phyloP scores from a whole-genome alignment of 2,329 filamentous ascomycete species.

The Emydomyces testavorans region DNA sequence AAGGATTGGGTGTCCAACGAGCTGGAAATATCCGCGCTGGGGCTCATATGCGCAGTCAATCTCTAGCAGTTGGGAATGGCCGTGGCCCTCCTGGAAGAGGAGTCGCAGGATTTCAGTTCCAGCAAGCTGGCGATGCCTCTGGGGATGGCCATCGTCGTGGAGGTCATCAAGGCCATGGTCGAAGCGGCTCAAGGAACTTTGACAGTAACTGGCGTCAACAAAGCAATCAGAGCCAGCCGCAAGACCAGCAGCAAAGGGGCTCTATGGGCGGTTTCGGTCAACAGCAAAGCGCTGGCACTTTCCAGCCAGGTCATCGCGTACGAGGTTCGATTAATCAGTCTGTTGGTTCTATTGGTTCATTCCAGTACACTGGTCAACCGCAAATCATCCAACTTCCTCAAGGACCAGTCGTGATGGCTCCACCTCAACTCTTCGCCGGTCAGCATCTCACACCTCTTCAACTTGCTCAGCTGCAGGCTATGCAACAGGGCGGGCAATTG shows the following conservation, averaged over 20 bases:
- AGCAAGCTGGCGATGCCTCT: conserved; percentile 44
- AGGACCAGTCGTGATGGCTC: conserved; percentile 69
- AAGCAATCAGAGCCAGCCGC: conserved; percentile 40
- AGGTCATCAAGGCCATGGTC: conserved; percentile 55
- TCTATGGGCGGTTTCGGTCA: conserved; percentile 53
- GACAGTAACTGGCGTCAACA: conserved; percentile 96
- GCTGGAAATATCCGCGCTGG: conserved; percentile 78
- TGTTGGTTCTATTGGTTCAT: conserved; percentile 68
- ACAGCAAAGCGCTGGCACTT: conserved; percentile 57
- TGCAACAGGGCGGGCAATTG: conserved; percentile 71
- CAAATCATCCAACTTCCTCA: conserved; percentile 76
- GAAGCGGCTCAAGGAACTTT: conserved; percentile 82
- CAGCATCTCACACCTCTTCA: conserved; percentile 75
- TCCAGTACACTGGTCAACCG: conserved; percentile 79
- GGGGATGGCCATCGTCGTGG: conserved; percentile 33
- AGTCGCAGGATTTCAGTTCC: conserved; percentile 62
- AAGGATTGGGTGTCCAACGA: conserved; percentile 56
- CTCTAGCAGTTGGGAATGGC: conserved; percentile 48
- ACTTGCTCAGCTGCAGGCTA: conserved; percentile 54
- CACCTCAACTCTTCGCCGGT: conserved; percentile 61
- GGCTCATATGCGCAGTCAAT: conserved; percentile 43
- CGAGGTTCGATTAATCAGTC: conserved; percentile 76
- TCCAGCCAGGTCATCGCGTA: conserved; percentile 83
- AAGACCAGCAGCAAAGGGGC: conserved; percentile 42
- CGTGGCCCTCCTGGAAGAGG: conserved; percentile 55